Evolutionary conservation across 148 eudicot genomes (phyloP), one percentile per base, ranked within the genome.

Genomic region (Rhododendron henanense): DNA sequence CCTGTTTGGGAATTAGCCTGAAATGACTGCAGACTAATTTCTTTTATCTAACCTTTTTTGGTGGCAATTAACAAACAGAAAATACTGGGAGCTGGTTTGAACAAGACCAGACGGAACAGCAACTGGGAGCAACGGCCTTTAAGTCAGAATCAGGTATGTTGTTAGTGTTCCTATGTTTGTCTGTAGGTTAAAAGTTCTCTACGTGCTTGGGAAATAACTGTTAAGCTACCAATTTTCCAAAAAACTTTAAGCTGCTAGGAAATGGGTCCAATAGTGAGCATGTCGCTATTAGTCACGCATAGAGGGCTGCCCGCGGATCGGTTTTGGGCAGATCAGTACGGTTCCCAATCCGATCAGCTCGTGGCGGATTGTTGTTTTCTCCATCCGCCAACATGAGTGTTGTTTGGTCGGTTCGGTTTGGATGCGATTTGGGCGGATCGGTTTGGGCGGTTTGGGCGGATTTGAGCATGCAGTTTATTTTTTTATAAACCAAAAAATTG

Each of bases 111-210:
- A 89, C 90, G 98, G 88, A 95, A 94, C 85, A 95, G 98, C 91
- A 91, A 97, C 88, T 97, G 99, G 98, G 99, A 97, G 90, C 94
- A 89, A 86, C 93, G 99, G 16, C 99, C 99, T 86, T 85, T 97
- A 86, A 94, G 87, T 88, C 93, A 85, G 71, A 93, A 93, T 86
- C 98, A 97, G 89, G 99, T 94, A 81, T 44, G 90, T 89, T 81
- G 35, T 48, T 67, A 65, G 37, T 84, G n/a, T 87, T 78, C 67
- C 14, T 59, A 9, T 77, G 25, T 37, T 35, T 81, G 59, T 18
- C 25, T 79, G 21, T 51, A 50, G 35, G 39, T 47, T 21, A 5
- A 28, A 50, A 51, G 33, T 50, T 53, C 25, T 50, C 4, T 78
- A 25, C 10, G 14, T 33, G 44, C 23, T 76, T 53, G 1, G 23